Evolutionary conservation across 495 filamentous ascomycete genomes (phyloP), one percentile per base, ranked within the genome.

Genomic region (Penicillium coprophilum): DNA sequence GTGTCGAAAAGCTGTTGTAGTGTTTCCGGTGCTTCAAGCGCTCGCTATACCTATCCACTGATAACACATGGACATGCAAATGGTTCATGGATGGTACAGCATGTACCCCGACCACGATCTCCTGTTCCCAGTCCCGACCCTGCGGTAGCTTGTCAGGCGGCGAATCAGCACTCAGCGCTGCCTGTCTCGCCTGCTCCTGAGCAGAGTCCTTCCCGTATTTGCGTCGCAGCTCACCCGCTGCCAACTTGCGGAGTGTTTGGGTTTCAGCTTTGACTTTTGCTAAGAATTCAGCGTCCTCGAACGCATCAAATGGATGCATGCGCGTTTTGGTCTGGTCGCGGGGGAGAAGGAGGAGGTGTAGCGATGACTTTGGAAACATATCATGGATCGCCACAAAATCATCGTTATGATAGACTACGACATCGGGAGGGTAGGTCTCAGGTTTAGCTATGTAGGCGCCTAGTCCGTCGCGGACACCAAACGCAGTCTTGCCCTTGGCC

Each of bases 71-170:
- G 17, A 98, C 79, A 70, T 98, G 94, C 52, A 98, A 70, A 71
- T 97, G 90, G 51, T 84, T 86, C 94, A 98, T 96, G 19, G 83
- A 88, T n/a, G 94, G 94, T 53, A 84, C 80, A 3, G 89, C 88
- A 73, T 98, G 94, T 0, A 96, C 76, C 20, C 94, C 94, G 15
- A 85, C 80, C 40, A 84, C 80, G 52, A 97, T 79, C 24, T 94
- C 90, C n/a, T 69, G 68, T 38, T 79, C 75, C 88, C 90, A 98
- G 67, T 96, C 85, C 19, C 92, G 76, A 1, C 91, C 91, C 0
- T 64, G 57, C 0, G 92, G 91, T 17, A 90, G 71, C 31, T 78
- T 68, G 21, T 78, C 75, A 4, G 65, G 66, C 11, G 77, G 73
- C 6, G 69, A 66, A 49, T 77, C 68, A 5, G 61, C 61, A 59